phyloP scores from a whole-genome alignment of 1,284 basidiomycete species.

The Afroboletus lepidellus region DNA sequence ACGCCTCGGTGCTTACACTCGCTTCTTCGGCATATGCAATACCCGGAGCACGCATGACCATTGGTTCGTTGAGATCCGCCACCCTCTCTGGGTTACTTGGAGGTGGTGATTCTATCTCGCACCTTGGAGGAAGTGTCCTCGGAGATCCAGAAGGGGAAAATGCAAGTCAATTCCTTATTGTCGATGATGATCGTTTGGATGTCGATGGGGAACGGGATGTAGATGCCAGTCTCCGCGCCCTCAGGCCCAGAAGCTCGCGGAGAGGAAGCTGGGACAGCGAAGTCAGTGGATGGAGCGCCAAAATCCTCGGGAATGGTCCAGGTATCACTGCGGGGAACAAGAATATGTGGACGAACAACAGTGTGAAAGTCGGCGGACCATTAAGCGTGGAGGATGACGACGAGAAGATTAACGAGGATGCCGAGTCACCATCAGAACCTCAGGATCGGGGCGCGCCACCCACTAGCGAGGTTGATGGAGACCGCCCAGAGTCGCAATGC shows the following conservation, averaged over 20 bases:
- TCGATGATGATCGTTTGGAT: conserved; percentile 59
- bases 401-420: conserved; percentile 20
- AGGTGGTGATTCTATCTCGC: conserved; percentile 67
- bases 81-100: conserved; percentile 49
- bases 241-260: conserved; percentile 76
- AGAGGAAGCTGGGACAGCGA: conserved; percentile 84
- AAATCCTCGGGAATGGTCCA: conserved; percentile 43
- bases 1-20: conserved; percentile 89
- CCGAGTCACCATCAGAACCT: conserved; percentile 7
- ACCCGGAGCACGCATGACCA: conserved; percentile 47
- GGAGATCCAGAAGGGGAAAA: conserved; percentile 59
- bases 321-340: conserved; percentile 46
- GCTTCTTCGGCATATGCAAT: conserved; percentile 88
- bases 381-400: conserved; percentile 41
- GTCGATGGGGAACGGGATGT: conserved; percentile 56
- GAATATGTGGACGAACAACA: conserved; percentile 59
- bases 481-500: conserved; percentile 2
- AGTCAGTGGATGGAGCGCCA: conserved; percentile 81
- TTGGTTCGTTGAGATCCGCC: conserved; percentile 42
- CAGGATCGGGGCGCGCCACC: conserved; percentile 10
- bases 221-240: conserved; percentile 75
- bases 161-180: conserved; percentile 61
- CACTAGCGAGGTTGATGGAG: not conserved
- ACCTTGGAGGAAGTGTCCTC: conserved; percentile 55
- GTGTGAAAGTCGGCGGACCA: conserved; percentile 50